phyloP scores from a whole-genome alignment of 495 filamentous ascomycete species.

The Tuber melanosporum region DNA sequence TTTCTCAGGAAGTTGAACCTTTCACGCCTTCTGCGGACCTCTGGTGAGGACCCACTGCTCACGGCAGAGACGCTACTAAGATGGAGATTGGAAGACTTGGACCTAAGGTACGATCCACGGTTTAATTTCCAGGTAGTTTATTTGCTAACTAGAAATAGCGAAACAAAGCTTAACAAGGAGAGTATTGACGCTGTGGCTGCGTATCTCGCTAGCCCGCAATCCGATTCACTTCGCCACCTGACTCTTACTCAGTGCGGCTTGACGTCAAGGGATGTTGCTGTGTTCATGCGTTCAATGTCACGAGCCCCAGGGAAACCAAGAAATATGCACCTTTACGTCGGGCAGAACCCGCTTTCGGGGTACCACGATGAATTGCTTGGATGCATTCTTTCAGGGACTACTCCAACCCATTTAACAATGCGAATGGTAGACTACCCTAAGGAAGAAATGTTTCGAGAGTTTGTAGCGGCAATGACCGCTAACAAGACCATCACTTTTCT shows the following conservation, averaged over 20 bases:
- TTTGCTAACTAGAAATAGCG: constrained; percentile 26
- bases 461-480: constrained; percentile 63
- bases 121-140: background rate
- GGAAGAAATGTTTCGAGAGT: constrained; percentile 54
- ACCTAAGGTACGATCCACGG: constrained; percentile 31
- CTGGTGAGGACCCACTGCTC: constrained; percentile 58
- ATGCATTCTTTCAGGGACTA: constrained; percentile 57
- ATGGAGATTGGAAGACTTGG: constrained; percentile 70
- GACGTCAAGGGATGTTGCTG: constrained; percentile 67
- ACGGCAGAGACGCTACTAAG: constrained; percentile 59
- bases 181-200: constrained; percentile 57
- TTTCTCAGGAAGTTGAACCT: constrained; percentile 66
- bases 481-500: constrained; percentile 70
- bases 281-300: constrained; percentile 69
- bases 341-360: constrained; percentile 71
- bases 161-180: constrained; percentile 49
- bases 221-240: constrained; percentile 60
- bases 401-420: constrained; percentile 69
- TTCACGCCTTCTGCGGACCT: constrained; percentile 59
- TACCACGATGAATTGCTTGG: constrained; percentile 63
- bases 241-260: constrained; percentile 73
- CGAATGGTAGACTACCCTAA: constrained; percentile 70
- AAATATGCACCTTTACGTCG: constrained; percentile 69
- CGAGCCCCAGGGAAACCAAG: constrained; percentile 50
- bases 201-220: constrained; percentile 58